Evolutionary conservation across 1,284 basidiomycete species (phyloP).

Genomic region (Ustilago curta): DNA sequence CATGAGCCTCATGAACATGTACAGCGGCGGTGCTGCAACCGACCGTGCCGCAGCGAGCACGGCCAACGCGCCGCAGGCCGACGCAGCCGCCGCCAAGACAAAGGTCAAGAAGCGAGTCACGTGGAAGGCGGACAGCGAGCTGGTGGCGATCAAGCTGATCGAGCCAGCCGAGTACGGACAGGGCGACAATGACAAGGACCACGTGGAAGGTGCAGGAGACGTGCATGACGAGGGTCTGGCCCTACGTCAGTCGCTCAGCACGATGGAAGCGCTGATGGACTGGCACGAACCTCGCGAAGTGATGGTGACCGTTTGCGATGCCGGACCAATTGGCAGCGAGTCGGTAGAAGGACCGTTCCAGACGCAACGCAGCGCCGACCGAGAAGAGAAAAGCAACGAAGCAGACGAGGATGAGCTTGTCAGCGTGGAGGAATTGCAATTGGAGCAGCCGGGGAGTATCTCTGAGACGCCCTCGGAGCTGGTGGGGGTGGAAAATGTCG

Average conservation of each 20-base stretch:
- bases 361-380: constrained; percentile 18
- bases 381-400: constrained; percentile 6
- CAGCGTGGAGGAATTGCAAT: constrained; percentile 23
- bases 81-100: constrained; percentile 6
- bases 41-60: constrained; percentile 17
- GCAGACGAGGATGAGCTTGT: constrained; percentile 20
- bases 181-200: constrained; percentile 15
- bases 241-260: constrained; percentile 46
- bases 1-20: constrained; percentile 46
- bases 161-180: constrained; percentile 57
- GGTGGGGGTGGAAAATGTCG: neutral
- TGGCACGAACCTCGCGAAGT: constrained; percentile 46
- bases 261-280: constrained; percentile 57
- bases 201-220: constrained; percentile 22
- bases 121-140: constrained; percentile 54
- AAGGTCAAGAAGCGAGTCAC: constrained; percentile 52
- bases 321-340: constrained; percentile 25
- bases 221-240: constrained; percentile 56
- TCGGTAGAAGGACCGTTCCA: constrained; percentile 48
- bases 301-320: neutral
- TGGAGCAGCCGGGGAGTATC: constrained; percentile 21
- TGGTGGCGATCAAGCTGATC: constrained; percentile 51
- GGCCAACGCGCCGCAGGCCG: neutral
- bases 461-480: constrained; percentile 25
- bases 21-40: constrained; percentile 18